These are phyloP conservation scores for Xylaria flabelliformis DNA, from an alignment of 495 filamentous ascomycete genomes.

Conservation along the genomic window DNA sequence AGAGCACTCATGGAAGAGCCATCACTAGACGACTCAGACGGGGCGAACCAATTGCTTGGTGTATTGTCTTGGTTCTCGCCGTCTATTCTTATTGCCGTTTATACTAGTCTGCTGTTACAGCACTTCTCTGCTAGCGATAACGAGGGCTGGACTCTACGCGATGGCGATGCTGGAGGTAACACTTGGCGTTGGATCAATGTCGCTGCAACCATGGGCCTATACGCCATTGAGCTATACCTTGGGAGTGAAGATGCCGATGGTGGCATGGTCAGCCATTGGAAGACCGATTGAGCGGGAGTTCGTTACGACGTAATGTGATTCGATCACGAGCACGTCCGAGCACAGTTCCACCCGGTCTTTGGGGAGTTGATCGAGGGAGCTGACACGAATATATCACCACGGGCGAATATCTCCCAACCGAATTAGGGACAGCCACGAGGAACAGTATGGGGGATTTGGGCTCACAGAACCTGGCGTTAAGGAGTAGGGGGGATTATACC, in stretches of 20 bases:
- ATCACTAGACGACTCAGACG: constrained; percentile 82
- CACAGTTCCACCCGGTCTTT: not conserved
- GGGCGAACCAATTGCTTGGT: constrained; percentile 76
- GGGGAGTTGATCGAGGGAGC: constrained; percentile 4
- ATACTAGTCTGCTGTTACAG: constrained; percentile 95
- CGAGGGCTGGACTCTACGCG: constrained; percentile 86
- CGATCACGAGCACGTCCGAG: not conserved
- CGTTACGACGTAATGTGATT: constrained; percentile 5
- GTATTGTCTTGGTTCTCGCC: constrained; percentile 92
- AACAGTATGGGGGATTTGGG: constrained; percentile 43
- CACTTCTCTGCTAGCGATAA: constrained; percentile 78
- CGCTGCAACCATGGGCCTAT: constrained; percentile 82
- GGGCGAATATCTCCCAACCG: not conserved
- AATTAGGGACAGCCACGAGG: constrained; percentile 31
- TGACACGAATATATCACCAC: not conserved
- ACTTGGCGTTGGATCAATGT: constrained; percentile 94
- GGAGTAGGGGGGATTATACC: constrained; percentile 45
- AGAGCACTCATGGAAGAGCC: constrained; percentile 82
- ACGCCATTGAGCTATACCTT: constrained; percentile 85
- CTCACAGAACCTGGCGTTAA: constrained; percentile 45
- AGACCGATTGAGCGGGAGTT: constrained; percentile 71
- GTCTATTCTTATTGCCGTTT: constrained; percentile 89
- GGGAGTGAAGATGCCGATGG: constrained; percentile 77
- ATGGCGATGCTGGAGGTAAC: constrained; percentile 79
- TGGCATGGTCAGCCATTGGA: constrained; percentile 82